Base-by-base conservation (phyloP, 2,329 filamentous ascomycete species). In the Paraphaeosphaeria minitans region DNA sequence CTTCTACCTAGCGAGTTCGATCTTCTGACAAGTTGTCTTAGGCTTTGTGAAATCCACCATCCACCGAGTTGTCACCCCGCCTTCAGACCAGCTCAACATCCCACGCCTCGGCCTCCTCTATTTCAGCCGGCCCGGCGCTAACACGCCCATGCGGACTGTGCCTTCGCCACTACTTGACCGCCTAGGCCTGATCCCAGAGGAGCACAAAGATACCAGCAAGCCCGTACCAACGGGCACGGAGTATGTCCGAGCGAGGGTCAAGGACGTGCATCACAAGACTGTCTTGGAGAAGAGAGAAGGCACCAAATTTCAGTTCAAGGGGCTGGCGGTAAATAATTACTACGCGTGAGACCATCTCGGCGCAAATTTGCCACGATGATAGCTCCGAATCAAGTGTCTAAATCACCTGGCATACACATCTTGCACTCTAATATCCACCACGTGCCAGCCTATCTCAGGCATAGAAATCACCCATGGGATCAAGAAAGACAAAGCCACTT, bases 41-140 rank as follows among this genome's bases (percentile, higher is more conserved):
- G 74, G 74, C 9, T 77, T 77, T 43, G 68, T 82, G 46, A 82
- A 82, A 66, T 78, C 74, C 5, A 79, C 75, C 45, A 69, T 83
- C 31, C 80, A 83, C 55, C 76, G 81, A 7, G 81, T 83, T 0
- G 78, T 79, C 55, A 77, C 76, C 9, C 80, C 80, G 1, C 81
- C 81, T 0, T 62, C 71, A 3, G 81, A 82, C 56, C 81, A 83
- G 62, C 77, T 77, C 1, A 71, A 82, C 46, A 72, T 81, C 0
- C 79, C 82, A 56, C 77, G 81, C 1, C 68, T 83, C 0, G 81
- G 82, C 0, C 69, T 84, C 2, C 66, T 84, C 16, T 84, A 83
- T 60, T 83, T 83, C 66, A 79, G 81, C 0, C 78, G 74, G 64
- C 49, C 72, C 0, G 65, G 63, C 2, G 71, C 74, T 22, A 66